Base-by-base conservation (phyloP, 176 grass and related monocot genomes). In the Triticum urartu region DNA sequence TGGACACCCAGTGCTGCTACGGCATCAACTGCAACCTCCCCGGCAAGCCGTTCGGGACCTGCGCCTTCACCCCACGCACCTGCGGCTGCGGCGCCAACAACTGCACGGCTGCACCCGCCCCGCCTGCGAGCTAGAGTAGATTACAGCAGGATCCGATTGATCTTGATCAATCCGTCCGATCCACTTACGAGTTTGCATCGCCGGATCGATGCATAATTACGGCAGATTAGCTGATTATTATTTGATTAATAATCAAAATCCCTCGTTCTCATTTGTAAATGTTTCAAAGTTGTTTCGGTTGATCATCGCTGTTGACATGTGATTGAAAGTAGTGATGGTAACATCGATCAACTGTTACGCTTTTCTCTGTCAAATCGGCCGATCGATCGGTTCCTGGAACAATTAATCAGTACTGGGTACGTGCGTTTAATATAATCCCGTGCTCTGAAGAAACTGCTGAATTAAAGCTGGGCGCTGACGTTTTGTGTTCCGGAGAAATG, bases 11-110 rank as follows among this genome's bases (percentile, higher is more conserved):
- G 26, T 97, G 95, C 86, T 97, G 95, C 89, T 94, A 92, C 80
- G 75, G 64, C 89, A 97, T 97, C 87, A 69, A 93, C 77, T 97
- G 92, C 91, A 65, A 91, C 83, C 61, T 97, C 83, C 95, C 92
- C 11, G 95, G 90, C 9, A 97, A 97, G 84, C 92, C 92, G 56
- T 97, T 83, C 81, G 95, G 92, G 25, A 79, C 87, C 84, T 97
- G 95, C 88, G 89, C 70, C 70, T 94, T 97, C 86, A 72, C 81
- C 1, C 92, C 92, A 0, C 90, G 62, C 34, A 73, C 89, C 87
- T 97, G 95, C 86, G 81, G 84, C 22, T 97, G 95, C 74, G 84
- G 56, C 71, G 68, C 50, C 77, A 50, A 0, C 26, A 90, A 90
- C 65, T 90, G 89, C 89, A 73, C 74, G 69, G 56, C 73, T 64